A percentile compares a stretch with the other conserved stretches of the same genome.
These are phyloP conservation scores for Picocystis salinarum DNA, from an alignment of 139 green algal genomes.

Conservation along the genomic window DNA sequence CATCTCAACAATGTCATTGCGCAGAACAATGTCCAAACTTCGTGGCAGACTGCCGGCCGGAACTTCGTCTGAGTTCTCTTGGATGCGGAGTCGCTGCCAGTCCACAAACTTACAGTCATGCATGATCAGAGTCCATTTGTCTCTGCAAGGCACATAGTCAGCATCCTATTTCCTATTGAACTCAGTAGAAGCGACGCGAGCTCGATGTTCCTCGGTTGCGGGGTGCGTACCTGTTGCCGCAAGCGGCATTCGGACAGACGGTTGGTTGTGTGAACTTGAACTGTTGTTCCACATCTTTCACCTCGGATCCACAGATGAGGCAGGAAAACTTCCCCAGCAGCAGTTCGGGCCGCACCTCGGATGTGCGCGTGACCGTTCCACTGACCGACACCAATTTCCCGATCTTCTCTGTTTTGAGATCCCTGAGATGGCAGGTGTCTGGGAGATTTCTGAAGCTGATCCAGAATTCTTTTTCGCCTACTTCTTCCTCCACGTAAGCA, in stretches of 20 bases:
- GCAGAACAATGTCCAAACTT: conserved; percentile 87
- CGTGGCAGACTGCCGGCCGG: conserved; percentile 75
- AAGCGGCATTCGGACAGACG: conserved; percentile 70
- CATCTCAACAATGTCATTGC: conserved; percentile 75
- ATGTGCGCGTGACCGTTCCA: conserved; percentile 85
- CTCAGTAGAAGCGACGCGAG: neutral
- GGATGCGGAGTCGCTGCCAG: conserved; percentile 91
- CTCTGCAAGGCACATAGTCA: conserved; percentile 18
- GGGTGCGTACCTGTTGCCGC: conserved; percentile 59
- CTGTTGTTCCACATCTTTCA: conserved; percentile 77
- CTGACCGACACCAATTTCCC: conserved; percentile 33
- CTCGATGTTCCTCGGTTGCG: neutral
- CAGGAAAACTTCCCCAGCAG: conserved; percentile 79
- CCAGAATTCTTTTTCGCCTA: conserved; percentile 61
- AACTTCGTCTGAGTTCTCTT: conserved; percentile 85
- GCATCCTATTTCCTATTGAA: neutral
- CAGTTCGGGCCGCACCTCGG: conserved; percentile 87
- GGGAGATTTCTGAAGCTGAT: conserved; percentile 57
- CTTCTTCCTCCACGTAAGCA: conserved; percentile 27
- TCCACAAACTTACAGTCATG: conserved; percentile 89
- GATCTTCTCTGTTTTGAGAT: conserved; percentile 23
- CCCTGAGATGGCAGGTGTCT: conserved; percentile 23
- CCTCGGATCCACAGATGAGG: conserved; percentile 41
- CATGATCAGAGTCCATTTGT: conserved; percentile 52
- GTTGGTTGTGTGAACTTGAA: conserved; percentile 87